These are phyloP conservation scores for Elaeis guineensis DNA, from an alignment of 176 grass and related monocot species.

Conservation along the genomic window DNA sequence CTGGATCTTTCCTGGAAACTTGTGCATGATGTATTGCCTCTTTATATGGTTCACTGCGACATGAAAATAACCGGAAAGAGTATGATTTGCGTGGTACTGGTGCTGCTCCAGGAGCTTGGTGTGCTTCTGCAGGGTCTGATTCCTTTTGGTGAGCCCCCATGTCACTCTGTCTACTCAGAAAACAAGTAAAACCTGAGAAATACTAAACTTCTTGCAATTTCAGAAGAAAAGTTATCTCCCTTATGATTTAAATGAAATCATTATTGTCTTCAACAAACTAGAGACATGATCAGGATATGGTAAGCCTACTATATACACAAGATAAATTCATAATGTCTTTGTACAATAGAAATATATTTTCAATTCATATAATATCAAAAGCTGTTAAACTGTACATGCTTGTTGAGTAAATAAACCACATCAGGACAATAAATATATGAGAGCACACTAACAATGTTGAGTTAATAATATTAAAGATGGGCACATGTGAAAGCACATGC, in stretches of 20 bases:
- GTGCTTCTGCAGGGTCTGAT: conserved; percentile 24
- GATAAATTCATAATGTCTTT: too few relatives aligned
- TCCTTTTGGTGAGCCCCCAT: conserved; percentile 51
- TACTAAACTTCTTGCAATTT: neutral
- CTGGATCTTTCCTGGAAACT: conserved; percentile 45
- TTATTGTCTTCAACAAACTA: too few relatives aligned
- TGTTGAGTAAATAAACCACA: too few relatives aligned
- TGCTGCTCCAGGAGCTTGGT: conserved; percentile 18
- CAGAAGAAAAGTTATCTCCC: neutral
- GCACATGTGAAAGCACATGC: too few relatives aligned
- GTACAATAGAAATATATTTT: too few relatives aligned
- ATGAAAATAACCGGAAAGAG: conserved; percentile 73
- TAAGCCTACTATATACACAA: too few relatives aligned
- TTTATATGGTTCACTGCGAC: conserved; percentile 57
- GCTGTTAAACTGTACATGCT: too few relatives aligned
- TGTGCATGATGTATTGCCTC: conserved; percentile 57
- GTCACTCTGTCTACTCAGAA: conserved; percentile 99
- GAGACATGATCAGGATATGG: too few relatives aligned
- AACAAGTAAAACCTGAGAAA: conserved; percentile 29
- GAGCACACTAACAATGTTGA: too few relatives aligned
- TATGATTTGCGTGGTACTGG: conserved; percentile 48
- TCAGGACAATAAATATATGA: too few relatives aligned
- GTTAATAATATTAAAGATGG: too few relatives aligned
- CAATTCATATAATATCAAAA: too few relatives aligned
- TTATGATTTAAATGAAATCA: neutral